Conservation (phyloP, 768 basidiomycete species). For the Trametes cingulata region DNA sequence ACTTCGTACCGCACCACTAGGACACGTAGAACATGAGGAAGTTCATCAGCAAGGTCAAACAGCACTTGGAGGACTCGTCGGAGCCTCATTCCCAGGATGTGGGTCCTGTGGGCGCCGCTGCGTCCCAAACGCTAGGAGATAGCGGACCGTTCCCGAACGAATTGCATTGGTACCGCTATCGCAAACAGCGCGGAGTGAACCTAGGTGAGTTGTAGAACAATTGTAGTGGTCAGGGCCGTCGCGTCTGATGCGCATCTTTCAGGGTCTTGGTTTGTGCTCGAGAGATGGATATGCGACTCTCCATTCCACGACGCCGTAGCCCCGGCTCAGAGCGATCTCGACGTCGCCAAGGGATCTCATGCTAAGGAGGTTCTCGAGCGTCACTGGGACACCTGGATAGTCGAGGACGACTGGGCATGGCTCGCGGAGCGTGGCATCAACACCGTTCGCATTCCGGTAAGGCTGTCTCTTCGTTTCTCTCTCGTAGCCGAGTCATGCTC, state of each 20-base stretch:
- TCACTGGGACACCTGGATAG: slow-evolving; percentile 59
- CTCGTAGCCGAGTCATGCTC: background rate
- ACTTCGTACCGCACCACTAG: background rate
- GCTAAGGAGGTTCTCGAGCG: slow-evolving; percentile 44
- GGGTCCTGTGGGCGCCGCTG: background rate
- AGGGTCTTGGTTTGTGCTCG: slow-evolving; percentile 82
- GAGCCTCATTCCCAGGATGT: background rate
- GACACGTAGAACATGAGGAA: background rate
- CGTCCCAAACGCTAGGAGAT: background rate
- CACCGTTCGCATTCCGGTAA: slow-evolving; percentile 60
- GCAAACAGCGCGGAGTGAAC: slow-evolving; percentile 81
- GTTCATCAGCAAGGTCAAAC: slow-evolving; percentile 8
- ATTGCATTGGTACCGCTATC: slow-evolving; percentile 50
- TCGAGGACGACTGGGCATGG: slow-evolving; percentile 55
- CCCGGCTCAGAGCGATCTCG: slow-evolving; percentile 68
- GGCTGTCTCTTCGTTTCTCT: slow-evolving; percentile 21
- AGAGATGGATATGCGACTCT: slow-evolving; percentile 67
- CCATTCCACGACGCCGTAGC: slow-evolving; percentile 55
- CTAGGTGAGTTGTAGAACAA: slow-evolving; percentile 51
- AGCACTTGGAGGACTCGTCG: background rate
- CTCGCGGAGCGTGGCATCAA: slow-evolving; percentile 55
- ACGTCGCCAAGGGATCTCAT: slow-evolving; percentile 58
- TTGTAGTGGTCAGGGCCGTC: background rate
- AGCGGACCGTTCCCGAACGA: slow-evolving; percentile 22
- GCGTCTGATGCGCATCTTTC: background rate